Percentiles rank a stretch among this genome's conserved stretches.
phyloP scores from a whole-genome alignment of 257 asterid genomes.

The Hygrophila difformis region DNA sequence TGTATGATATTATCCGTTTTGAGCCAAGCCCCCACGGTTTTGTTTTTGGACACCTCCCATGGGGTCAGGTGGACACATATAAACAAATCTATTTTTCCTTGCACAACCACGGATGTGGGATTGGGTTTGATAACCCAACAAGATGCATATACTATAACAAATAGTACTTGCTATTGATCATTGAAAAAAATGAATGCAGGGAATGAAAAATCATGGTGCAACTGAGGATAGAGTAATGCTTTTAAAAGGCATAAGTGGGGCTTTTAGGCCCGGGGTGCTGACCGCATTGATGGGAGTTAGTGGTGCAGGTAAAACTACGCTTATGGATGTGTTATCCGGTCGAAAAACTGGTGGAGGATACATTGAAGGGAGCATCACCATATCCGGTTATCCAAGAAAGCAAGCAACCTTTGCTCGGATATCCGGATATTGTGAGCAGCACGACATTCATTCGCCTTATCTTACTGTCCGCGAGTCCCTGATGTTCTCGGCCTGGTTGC shows the following conservation, averaged over 20 bases:
- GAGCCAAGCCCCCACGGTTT: too few relatives aligned
- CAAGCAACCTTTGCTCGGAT: conserved; percentile 55
- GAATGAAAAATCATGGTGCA: conserved; percentile 30
- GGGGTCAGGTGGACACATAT: too few relatives aligned
- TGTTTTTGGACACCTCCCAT: too few relatives aligned
- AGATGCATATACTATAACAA: too few relatives aligned
- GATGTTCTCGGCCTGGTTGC: conserved; percentile 53
- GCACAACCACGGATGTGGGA: too few relatives aligned
- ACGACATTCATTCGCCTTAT: conserved; percentile 49
- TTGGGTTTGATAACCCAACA: too few relatives aligned
- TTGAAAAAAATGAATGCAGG: too few relatives aligned
- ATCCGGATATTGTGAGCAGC: conserved; percentile 54
- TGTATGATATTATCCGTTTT: too few relatives aligned
- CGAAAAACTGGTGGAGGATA: conserved; percentile 59
- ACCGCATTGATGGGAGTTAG: conserved; percentile 60
- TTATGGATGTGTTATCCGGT: conserved; percentile 62
- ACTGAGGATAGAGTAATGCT: conserved; percentile 36
- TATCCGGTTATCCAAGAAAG: conserved; percentile 49
- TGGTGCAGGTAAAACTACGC: conserved; percentile 58
- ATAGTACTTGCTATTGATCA: too few relatives aligned
- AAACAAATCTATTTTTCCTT: too few relatives aligned
- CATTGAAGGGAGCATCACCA: conserved; percentile 39
- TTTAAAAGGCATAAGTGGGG: conserved; percentile 46
- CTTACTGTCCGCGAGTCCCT: conserved; percentile 45
- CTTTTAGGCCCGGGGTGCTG: conserved; percentile 51